Evolutionary conservation across 164 flowering plant species (phyloP).

Genomic region (Aristolochia californica): DNA sequence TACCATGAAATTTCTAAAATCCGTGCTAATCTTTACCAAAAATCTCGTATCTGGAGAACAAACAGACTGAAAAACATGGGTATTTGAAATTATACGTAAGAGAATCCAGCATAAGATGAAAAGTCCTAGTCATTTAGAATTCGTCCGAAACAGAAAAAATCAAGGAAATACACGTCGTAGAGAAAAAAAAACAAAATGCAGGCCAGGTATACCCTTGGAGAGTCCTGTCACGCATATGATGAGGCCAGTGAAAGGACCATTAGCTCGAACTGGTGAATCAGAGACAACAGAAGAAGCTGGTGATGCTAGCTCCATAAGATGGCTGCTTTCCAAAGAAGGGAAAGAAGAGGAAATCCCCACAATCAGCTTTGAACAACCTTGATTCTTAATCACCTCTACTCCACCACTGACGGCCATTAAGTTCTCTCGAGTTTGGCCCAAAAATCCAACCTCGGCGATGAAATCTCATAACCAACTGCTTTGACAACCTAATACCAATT

Average conservation of each 20-base stretch:
- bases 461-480: too few species aligned
- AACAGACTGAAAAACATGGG: too few species aligned
- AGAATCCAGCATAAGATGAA: too few species aligned
- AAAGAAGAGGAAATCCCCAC: constrained; percentile 27
- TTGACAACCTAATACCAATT: too few species aligned
- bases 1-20: too few species aligned
- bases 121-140: background rate
- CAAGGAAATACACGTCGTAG: background rate
- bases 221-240: constrained; percentile 86
- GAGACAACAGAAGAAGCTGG: constrained; percentile 29
- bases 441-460: too few species aligned
- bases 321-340: constrained; percentile 22
- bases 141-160: background rate
- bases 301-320: constrained; percentile 25
- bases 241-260: constrained; percentile 64
- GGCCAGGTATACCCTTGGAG: constrained; percentile 54
- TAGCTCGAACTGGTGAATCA: constrained; percentile 11
- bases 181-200: background rate
- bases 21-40: too few species aligned
- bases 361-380: constrained; percentile 46
- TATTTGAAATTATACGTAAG: too few species aligned
- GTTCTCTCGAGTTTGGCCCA: too few species aligned
- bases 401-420: constrained; percentile 15
- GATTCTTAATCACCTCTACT: constrained; percentile 43
- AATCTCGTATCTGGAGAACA: too few species aligned